phyloP scores from a whole-genome alignment of 2,329 filamentous ascomycete species.

The Metarhizium sp. region DNA sequence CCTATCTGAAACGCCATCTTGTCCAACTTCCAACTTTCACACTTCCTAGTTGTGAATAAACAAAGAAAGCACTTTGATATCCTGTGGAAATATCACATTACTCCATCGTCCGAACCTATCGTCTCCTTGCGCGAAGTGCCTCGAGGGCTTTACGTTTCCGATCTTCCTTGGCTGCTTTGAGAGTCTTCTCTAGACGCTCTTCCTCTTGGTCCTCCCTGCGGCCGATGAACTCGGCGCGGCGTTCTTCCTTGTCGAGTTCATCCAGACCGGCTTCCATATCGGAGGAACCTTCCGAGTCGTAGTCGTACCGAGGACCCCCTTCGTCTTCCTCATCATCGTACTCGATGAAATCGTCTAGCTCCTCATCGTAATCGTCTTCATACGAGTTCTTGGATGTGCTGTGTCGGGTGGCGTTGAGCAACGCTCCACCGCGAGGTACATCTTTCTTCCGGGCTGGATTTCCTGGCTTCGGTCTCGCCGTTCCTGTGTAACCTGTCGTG shows the following conservation, averaged over 20 bases:
- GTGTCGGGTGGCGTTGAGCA: conserved; percentile 26
- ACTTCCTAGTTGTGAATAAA: background rate
- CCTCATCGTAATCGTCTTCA: conserved; percentile 54
- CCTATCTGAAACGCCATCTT: background rate
- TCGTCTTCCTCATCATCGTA: conserved; percentile 48
- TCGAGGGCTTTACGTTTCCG: conserved; percentile 34
- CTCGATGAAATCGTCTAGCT: conserved; percentile 52
- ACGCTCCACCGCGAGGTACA: conserved; percentile 28
- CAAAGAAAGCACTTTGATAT: background rate
- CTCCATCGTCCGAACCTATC: conserved; percentile 6
- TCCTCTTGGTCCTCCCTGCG: conserved; percentile 59
- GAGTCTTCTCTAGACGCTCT: conserved; percentile 49
- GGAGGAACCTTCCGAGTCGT: conserved; percentile 57
- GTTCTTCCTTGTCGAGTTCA: conserved; percentile 66
- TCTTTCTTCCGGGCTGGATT: conserved; percentile 22
- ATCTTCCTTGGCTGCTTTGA: conserved; percentile 55
- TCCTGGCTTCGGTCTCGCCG: conserved; percentile 47
- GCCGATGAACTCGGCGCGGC: conserved; percentile 49
- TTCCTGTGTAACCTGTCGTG: conserved; percentile 58
- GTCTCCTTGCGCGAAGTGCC: conserved; percentile 21
- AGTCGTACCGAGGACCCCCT: conserved; percentile 36
- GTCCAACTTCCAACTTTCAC: background rate
- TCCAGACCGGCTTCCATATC: conserved; percentile 72
- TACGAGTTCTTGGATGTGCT: conserved; percentile 26
- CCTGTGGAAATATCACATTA: background rate